These are phyloP conservation scores for Cadophora sp. DNA, from an alignment of 2,329 filamentous ascomycete genomes.

Conservation along the genomic window DNA sequence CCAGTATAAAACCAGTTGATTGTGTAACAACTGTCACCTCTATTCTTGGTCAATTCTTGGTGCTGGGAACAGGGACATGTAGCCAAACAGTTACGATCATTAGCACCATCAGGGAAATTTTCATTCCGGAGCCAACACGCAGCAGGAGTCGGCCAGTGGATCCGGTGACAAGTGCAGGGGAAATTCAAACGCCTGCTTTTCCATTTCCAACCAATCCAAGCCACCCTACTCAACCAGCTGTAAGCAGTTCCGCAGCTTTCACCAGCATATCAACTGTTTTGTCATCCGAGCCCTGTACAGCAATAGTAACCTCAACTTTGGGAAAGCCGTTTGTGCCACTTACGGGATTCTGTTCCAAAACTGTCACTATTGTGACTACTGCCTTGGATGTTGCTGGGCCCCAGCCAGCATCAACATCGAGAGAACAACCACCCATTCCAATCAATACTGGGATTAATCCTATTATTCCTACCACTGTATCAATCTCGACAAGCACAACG, in stretches of 20 bases:
- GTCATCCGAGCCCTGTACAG: slow-evolving; percentile 15
- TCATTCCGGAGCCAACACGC: not conserved
- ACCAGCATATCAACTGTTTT: not conserved
- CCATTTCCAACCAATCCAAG: not conserved
- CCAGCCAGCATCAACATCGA: not conserved
- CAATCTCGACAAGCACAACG: not conserved
- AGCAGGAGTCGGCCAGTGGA: not conserved
- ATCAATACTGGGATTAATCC: not conserved
- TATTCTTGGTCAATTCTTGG: slow-evolving; percentile 7
- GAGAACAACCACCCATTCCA: not conserved
- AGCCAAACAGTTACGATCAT: not conserved
- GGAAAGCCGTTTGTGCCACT: slow-evolving; percentile 14
- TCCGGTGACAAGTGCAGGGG: not conserved
- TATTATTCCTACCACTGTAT: not conserved
- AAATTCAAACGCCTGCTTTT: not conserved
- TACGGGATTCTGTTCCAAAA: slow-evolving; percentile 15
- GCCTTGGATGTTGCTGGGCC: not conserved
- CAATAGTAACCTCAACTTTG: slow-evolving; percentile 23
- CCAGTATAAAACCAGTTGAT: not conserved
- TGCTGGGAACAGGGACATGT: not conserved
- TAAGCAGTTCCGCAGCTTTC: not conserved
- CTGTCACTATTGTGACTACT: slow-evolving; percentile 17
- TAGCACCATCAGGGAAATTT: not conserved
- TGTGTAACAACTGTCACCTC: slow-evolving; percentile 5
- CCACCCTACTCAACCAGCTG: not conserved